Evolutionary conservation across 495 filamentous ascomycete genomes (phyloP).

Genomic region (Articulospora tetracladia): DNA sequence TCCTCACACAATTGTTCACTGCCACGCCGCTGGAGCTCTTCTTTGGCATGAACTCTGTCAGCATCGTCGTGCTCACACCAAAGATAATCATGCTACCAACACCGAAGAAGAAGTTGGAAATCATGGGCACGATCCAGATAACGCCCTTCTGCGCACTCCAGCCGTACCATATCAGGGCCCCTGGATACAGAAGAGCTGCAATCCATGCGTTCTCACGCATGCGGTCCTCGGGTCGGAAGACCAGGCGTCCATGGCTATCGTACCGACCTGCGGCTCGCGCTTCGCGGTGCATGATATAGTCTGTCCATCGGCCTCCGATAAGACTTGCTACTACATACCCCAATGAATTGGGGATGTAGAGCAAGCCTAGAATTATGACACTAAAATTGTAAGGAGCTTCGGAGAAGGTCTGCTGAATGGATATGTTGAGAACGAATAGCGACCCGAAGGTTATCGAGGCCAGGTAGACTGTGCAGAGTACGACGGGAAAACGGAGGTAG

Average conservation of each 20-base stretch:
- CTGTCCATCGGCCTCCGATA: slow-evolving; percentile 82
- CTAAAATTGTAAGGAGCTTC: slow-evolving; percentile 76
- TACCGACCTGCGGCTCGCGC: slow-evolving; percentile 67
- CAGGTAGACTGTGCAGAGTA: slow-evolving; percentile 76
- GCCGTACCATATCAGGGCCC: slow-evolving; percentile 62
- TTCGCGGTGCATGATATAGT: slow-evolving; percentile 83
- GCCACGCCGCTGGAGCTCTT: slow-evolving; percentile 74
- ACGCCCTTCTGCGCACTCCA: slow-evolving; percentile 40
- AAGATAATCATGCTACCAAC: slow-evolving; percentile 89
- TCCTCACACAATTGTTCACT: slow-evolving; percentile 81
- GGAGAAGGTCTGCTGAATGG: slow-evolving; percentile 73
- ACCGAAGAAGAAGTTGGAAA: slow-evolving; percentile 88
- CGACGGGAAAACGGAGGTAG: slow-evolving; percentile 78
- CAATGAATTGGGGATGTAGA: slow-evolving; percentile 77
- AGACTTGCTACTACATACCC: slow-evolving; percentile 74
- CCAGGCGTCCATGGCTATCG: slow-evolving; percentile 63
- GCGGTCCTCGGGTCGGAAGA: slow-evolving; percentile 80
- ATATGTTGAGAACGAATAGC: slow-evolving; percentile 86
- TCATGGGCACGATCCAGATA: slow-evolving; percentile 45
- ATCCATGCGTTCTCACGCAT: slow-evolving; percentile 89
- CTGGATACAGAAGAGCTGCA: slow-evolving; percentile 70
- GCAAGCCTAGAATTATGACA: slow-evolving; percentile 69
- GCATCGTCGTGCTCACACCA: slow-evolving; percentile 70
- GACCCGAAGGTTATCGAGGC: slow-evolving; percentile 77
- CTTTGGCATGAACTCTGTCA: slow-evolving; percentile 87